phyloP scores from a whole-genome alignment of 331 rosid genomes.

The Malus hybrid region DNA sequence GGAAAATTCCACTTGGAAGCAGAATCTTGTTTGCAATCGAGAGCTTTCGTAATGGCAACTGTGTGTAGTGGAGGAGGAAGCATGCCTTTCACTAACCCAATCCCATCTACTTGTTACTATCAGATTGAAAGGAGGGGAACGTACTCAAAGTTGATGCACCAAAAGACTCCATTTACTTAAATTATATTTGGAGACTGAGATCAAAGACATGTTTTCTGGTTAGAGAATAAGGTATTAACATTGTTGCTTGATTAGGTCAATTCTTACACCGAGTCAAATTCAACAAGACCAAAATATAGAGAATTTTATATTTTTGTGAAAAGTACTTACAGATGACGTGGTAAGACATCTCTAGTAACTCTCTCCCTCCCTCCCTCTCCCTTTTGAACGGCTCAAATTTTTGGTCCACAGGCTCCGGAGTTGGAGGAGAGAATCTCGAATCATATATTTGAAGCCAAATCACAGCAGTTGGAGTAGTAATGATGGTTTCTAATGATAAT shows the following conservation, averaged over 20 bases:
- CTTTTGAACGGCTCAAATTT: too few relatives aligned
- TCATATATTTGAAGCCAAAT: not conserved
- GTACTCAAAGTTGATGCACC: conserved; percentile 6
- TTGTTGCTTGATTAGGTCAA: too few relatives aligned
- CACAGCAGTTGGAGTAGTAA: conserved; percentile 7
- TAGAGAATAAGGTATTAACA: too few relatives aligned
- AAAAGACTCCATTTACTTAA: not conserved
- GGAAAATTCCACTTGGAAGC: conserved; percentile 21
- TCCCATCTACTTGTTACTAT: conserved; percentile 1
- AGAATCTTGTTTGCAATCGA: conserved; percentile 20
- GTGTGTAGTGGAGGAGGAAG: conserved; percentile 17
- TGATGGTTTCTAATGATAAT: conserved; percentile 27
- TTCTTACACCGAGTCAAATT: too few relatives aligned
- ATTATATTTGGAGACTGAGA: conserved; percentile 15
- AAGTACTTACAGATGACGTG: too few relatives aligned
- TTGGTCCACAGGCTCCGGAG: too few relatives aligned
- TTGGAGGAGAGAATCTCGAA: too few relatives aligned
- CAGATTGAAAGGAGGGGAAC: conserved; percentile 22
- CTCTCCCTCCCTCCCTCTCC: too few relatives aligned
- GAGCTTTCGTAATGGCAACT: conserved; percentile 7
- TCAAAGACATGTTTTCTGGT: too few relatives aligned
- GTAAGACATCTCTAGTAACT: too few relatives aligned
- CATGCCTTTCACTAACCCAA: not conserved
- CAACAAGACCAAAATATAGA: too few relatives aligned
- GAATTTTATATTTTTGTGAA: too few relatives aligned